phyloP scores from a whole-genome alignment of 208 protist species.

The Histomonas meleagridis region DNA sequence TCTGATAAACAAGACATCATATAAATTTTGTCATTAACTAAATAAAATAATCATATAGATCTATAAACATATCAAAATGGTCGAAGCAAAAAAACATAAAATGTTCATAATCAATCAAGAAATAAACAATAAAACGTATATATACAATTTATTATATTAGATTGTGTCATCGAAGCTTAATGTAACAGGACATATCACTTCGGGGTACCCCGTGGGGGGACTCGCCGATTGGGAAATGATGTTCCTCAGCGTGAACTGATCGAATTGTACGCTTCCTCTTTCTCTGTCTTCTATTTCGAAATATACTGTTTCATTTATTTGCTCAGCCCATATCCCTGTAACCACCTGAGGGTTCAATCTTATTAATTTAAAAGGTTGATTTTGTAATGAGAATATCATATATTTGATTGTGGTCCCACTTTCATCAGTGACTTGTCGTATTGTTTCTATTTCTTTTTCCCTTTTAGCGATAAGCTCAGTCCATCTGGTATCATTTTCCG shows the following conservation, averaged over 20 bases:
- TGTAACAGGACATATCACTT: slow-evolving; percentile 16
- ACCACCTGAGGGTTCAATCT: background rate
- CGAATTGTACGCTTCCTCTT: slow-evolving; percentile 18
- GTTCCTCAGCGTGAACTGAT: background rate
- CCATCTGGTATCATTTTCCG: background rate
- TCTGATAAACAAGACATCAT: too few species aligned
- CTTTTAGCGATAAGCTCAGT: background rate
- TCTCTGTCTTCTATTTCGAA: background rate
- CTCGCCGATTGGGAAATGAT: background rate
- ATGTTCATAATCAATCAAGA: too few species aligned
- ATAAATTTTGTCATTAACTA: too few species aligned
- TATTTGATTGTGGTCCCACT: background rate
- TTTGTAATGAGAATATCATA: background rate
- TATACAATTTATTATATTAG: too few species aligned
- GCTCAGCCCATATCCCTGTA: background rate
- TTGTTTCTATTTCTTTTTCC: background rate
- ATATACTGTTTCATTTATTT: slow-evolving; percentile 9
- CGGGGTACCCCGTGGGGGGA: background rate
- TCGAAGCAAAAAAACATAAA: too few species aligned
- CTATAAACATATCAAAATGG: too few species aligned
- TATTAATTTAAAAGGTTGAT: background rate
- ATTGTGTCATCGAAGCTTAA: too few species aligned
- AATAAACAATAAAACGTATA: too few species aligned
- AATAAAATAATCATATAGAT: too few species aligned
- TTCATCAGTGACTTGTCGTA: background rate